Percentiles rank a stretch among this genome's conserved stretches.
These are phyloP conservation scores for Harrya chromipes DNA, from an alignment of 768 basidiomycete species.

Conservation along the genomic window DNA sequence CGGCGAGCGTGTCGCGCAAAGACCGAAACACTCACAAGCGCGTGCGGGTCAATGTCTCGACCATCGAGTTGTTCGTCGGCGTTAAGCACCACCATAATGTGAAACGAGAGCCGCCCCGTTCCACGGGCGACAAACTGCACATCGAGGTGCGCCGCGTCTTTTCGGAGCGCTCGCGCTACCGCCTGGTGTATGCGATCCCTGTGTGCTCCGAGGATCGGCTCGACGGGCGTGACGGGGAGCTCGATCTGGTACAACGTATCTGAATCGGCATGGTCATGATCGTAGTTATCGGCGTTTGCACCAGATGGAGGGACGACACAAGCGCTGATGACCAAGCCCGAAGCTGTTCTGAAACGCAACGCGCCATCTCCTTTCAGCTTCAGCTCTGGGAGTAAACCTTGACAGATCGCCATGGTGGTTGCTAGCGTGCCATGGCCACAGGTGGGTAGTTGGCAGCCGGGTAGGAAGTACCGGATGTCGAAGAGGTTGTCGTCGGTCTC, in stretches of 20 bases:
- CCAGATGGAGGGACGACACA: not conserved
- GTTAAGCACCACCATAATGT: slow-evolving; percentile 44
- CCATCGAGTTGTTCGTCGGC: slow-evolving; percentile 36
- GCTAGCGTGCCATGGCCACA: slow-evolving; percentile 48
- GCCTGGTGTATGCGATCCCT: slow-evolving; percentile 27
- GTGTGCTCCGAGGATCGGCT: slow-evolving; percentile 30
- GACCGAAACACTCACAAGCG: slow-evolving; percentile 30
- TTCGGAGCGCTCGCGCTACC: slow-evolving; percentile 38
- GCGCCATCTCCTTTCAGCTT: slow-evolving; percentile 9
- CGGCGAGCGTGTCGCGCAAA: too few species aligned
- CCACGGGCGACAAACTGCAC: slow-evolving; percentile 40
- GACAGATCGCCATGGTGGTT: slow-evolving; percentile 38
- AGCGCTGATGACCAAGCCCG: slow-evolving; percentile 28
- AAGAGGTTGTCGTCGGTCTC: slow-evolving; percentile 20
- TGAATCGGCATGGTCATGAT: not conserved
- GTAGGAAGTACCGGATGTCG: slow-evolving; percentile 39
- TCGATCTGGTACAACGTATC: slow-evolving; percentile 34
- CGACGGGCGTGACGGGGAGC: slow-evolving; percentile 30
- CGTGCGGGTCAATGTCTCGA: slow-evolving; percentile 29
- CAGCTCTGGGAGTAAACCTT: not conserved
- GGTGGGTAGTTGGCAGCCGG: slow-evolving; percentile 31
- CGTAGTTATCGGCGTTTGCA: too few species aligned
- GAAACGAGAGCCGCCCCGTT: slow-evolving; percentile 29
- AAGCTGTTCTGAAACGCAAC: slow-evolving; percentile 28
- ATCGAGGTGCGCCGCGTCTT: slow-evolving; percentile 22